Conservation (phyloP, 202 grass and related monocot genomes). For the Dendrocalamus latiflorus region DNA sequence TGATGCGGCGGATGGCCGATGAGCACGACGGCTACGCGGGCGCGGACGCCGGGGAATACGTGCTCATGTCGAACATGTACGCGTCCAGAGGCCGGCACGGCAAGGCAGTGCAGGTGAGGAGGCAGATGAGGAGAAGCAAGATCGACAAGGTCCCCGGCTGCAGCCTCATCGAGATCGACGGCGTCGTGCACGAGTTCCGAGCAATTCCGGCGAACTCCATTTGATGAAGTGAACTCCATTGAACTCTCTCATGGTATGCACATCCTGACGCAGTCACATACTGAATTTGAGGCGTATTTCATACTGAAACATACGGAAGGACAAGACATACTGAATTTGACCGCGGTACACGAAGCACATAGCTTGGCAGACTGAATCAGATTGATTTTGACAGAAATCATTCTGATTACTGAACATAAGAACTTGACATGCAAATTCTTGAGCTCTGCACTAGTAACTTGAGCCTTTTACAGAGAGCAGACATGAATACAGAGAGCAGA, state of each 20-base stretch:
- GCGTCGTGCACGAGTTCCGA: constrained; percentile 60
- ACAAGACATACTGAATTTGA: no score
- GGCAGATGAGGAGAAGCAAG: constrained; percentile 50
- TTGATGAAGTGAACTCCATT: no score
- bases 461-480: neutral
- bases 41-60: constrained; percentile 42
- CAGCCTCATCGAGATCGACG: constrained; percentile 62
- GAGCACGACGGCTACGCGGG: neutral
- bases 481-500: neutral
- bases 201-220: constrained; percentile 27
- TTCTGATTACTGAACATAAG: neutral
- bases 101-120: constrained; percentile 35
- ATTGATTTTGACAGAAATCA: neutral
- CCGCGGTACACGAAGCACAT: neutral
- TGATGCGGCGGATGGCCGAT: constrained; percentile 10
- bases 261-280: no score
- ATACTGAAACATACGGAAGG: no score
- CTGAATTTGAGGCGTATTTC: no score
- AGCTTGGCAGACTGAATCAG: neutral
- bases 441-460: neutral
- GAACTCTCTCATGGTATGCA: no score
- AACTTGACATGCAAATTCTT: neutral
- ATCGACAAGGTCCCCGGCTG: constrained; percentile 53
- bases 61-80: constrained; percentile 74
- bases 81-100: constrained; percentile 23